Base-by-base conservation (phyloP, 345 rosid genomes). In the Anastatica hierochuntica region DNA sequence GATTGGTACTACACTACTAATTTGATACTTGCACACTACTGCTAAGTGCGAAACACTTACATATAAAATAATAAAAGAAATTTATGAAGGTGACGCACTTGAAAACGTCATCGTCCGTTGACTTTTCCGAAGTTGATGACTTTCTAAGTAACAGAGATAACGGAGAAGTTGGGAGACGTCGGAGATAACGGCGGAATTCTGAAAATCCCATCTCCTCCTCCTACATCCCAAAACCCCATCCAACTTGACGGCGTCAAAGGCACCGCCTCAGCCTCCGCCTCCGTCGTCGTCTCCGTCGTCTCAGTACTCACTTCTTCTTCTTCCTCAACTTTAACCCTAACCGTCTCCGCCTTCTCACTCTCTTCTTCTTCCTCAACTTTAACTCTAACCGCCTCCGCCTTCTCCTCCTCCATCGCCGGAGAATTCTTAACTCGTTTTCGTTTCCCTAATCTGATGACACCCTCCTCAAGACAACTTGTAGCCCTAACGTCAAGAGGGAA, bases 241-340 rank as follows among this genome's bases (percentile, higher is more conserved):
- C 98, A 90, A 65, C 76, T 77, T 15, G 98, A 90, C 76, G 96
- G 96, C 71, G 98, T 90, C 43, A 84, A 76, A 14, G 90, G 86
- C n/a, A 77, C 57, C 0, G 59, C 58, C 20, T 48, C 63, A 23
- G n/a, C 19, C 21, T 33, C 49, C 20, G 15, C 51, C 44, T n/a
- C 54, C 16, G 40, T 8, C 8, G 8, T 8, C 2, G 33, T 65
- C 60, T 17, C 76, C 34, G 15, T 64, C 51, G 50, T 56, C 50
- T 33, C 55, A 31, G 24, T 35, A n/a, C n/a, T n/a, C n/a, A n/a
- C n/a, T n/a, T n/a, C n/a, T n/a, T n/a, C n/a, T n/a, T n/a, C n/a
- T n/a, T n/a, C n/a, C n/a, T n/a, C n/a, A n/a, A n/a, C n/a, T n/a
- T n/a, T n/a, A n/a, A n/a, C n/a, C n/a, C n/a, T n/a, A n/a, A n/a